phyloP scores from a whole-genome alignment of 805 yeast genomes.

The Yarrowia hollandica region DNA sequence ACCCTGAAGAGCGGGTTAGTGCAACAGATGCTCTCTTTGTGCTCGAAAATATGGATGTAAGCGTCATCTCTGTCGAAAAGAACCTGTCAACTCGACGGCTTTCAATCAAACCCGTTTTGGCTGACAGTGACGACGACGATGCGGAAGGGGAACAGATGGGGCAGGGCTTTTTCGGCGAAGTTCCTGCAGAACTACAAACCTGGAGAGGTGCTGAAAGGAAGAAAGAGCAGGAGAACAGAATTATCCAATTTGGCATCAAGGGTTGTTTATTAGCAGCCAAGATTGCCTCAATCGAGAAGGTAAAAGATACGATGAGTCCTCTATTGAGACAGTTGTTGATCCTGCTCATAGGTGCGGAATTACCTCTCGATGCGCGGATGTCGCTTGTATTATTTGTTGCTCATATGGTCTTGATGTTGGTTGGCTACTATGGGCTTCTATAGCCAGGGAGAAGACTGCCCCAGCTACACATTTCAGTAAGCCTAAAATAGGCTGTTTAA shows the following conservation, averaged over 20 bases:
- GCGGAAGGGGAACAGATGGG: background rate
- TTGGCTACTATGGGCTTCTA: background rate
- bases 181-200: background rate
- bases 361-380: background rate
- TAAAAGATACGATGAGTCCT: background rate
- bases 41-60: background rate
- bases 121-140: background rate
- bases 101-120: background rate
- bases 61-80: background rate
- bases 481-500: too few species aligned
- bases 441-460: too few species aligned
- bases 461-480: too few species aligned
- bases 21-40: constrained; percentile 45
- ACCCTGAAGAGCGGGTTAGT: constrained; percentile 47
- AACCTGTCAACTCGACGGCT: background rate
- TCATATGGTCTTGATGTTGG: constrained; percentile 3
- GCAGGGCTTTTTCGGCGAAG: background rate
- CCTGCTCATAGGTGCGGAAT: background rate
- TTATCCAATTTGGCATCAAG: constrained; percentile 1
- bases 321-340: background rate
- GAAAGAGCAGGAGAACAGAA: constrained; percentile 1
- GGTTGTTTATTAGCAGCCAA: background rate
- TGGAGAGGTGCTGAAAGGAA: background rate
- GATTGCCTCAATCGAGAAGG: background rate
- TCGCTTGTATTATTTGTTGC: background rate